A percentile compares a stretch with the other conserved stretches of the same genome.
Evolutionary conservation across 139 green algal species (phyloP).

Genomic region (Ostreobium quekettii): DNA sequence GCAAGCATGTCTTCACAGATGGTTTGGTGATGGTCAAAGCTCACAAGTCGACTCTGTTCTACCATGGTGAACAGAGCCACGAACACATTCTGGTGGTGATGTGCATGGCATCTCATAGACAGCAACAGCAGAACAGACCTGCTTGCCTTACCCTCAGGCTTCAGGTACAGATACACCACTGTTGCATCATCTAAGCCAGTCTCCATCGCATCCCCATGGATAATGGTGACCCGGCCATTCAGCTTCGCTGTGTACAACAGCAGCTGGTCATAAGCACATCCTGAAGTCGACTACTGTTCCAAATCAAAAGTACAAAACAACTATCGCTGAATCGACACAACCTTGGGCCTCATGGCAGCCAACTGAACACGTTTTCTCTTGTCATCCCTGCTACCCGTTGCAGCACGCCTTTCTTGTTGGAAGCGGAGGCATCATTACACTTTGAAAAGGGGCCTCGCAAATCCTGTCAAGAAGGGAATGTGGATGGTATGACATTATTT

Average conservation of each 20-base stretch:
- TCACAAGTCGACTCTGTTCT: no score
- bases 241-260: not conserved
- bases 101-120: no score
- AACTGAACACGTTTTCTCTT: not conserved
- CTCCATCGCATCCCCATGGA: conserved; percentile 5
- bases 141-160: not conserved
- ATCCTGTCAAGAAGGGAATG: no score
- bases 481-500: no score
- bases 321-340: not conserved
- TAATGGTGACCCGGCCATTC: not conserved
- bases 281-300: not conserved
- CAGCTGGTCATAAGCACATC: not conserved
- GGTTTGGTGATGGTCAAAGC: no score
- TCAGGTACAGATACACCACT: not conserved
- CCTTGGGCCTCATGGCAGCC: not conserved
- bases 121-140: no score
- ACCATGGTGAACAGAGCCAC: no score
- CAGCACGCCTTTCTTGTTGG: no score
- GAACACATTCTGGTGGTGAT: no score
- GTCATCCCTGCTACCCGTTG: not conserved
- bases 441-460: no score
- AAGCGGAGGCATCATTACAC: no score
- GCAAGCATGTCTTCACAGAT: no score
- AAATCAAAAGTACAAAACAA: not conserved
- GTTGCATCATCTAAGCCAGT: not conserved